Conservation (phyloP, 768 basidiomycete genomes). For the Phylloporus sp. region DNA sequence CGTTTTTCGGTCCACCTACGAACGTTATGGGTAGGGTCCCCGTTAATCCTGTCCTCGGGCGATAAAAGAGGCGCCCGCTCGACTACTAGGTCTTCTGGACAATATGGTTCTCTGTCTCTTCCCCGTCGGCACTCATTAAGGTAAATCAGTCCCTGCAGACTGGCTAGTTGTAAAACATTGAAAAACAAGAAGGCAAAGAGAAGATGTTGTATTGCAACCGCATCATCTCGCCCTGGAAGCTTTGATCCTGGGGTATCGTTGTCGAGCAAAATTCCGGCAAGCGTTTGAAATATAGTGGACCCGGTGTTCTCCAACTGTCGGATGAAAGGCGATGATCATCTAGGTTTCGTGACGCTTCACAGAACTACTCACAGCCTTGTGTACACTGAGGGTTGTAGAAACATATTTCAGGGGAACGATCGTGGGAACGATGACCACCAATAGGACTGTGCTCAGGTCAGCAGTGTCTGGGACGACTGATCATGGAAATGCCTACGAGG, state of each 20-base stretch:
- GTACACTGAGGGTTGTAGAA: constrained; percentile 71
- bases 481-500: constrained; percentile 40
- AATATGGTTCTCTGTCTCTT: constrained; percentile 14
- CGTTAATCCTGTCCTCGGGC: neutral
- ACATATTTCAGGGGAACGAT: constrained; percentile 69
- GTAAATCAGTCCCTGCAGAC: constrained; percentile 44
- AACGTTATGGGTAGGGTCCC: constrained; percentile 13
- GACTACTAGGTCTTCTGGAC: constrained; percentile 5
- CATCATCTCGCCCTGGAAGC: constrained; percentile 24
- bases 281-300: constrained; percentile 64
- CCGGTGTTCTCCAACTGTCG: constrained; percentile 69
- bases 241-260: constrained; percentile 9
- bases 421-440: constrained; percentile 69
- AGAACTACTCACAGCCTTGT: constrained; percentile 65
- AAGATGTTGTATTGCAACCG: constrained; percentile 45
- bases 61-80: constrained; percentile 17
- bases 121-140: constrained; percentile 42
- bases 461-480: neutral
- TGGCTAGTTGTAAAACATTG: constrained; percentile 52
- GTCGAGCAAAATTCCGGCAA: constrained; percentile 68
- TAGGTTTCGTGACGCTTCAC: neutral
- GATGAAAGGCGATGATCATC: neutral
- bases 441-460: constrained; percentile 49
- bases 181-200: constrained; percentile 52
- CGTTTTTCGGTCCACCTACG: constrained; percentile 33